A percentile compares a stretch with the other conserved stretches of the same genome.
Conservation (phyloP, 2,329 filamentous ascomycete species). For the Aspergillus caelatus region DNA sequence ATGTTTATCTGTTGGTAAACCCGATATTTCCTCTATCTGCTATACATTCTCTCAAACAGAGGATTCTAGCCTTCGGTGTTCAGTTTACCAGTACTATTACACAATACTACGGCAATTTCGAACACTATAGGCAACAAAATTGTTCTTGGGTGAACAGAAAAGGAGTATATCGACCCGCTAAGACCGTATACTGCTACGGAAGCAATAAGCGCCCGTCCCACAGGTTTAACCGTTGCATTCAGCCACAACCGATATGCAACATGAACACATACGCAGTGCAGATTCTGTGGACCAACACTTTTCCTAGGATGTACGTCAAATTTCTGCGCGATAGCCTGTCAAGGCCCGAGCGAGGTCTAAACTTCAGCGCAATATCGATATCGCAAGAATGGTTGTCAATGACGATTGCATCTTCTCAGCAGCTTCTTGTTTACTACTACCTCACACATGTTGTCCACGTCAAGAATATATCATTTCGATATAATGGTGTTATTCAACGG, state of each 20-base stretch:
- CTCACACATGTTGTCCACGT: background rate
- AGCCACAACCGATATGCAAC: background rate
- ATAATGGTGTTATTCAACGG: background rate
- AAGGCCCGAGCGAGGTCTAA: background rate
- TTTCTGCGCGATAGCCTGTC: background rate
- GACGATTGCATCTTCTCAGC: too few relatives aligned
- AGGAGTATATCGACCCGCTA: background rate
- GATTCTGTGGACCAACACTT: too few relatives aligned
- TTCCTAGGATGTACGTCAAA: background rate
- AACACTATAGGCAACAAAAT: background rate
- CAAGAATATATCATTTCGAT: background rate
- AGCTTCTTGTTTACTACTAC: too few relatives aligned
- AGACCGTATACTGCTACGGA: background rate
- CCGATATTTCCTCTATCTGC: too few relatives aligned
- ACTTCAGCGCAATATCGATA: too few relatives aligned
- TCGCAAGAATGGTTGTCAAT: too few relatives aligned
- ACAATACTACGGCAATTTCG: background rate
- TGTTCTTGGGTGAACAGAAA: background rate
- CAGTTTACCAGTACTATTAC: too few relatives aligned
- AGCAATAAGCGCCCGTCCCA: background rate
- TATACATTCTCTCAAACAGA: too few relatives aligned
- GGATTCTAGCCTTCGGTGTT: too few relatives aligned
- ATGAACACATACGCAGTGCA: background rate
- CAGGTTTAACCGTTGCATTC: background rate
- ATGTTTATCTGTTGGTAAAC: too few relatives aligned